Evolutionary conservation across 176 grass and related monocot species (phyloP), one percentile per base, ranked within the genome.

Genomic region (Bonia amplexicaulis): DNA sequence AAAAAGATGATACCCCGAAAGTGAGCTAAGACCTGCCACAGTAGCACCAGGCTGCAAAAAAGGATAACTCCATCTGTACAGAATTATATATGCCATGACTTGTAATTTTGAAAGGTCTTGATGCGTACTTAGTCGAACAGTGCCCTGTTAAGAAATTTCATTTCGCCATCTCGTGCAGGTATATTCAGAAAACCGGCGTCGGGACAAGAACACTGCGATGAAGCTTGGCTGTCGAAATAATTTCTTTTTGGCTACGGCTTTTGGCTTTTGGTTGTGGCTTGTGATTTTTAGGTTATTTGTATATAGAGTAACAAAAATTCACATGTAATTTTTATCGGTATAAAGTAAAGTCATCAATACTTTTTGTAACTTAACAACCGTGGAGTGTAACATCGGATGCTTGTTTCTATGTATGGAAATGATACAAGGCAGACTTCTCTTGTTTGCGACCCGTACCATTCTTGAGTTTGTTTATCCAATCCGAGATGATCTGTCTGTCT

Each of bases 171-270:
- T 76, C 13, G 33, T 33, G 55, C 40, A 25, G 44, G 78, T 87
- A 89, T 84, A 89, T 90, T 76, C 58, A 86, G 86, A 87, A 52
- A n/a, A 3, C 37, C 22, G 42, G 81, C 45, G 22, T 69, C 63
- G 10, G 61, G 84, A 84, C 82, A 90, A 74, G 65, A 26, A 67
- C 12, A 12, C 76, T 26, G 52, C 60, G 93, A 67, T 88, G 66
- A 78, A 48, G 80, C 80, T 17, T 87, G 73, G 79, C 86, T 87
- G 74, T 95, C 85, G 3, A 27, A 29, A 16, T 67, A 47, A 25
- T 2, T n/a, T n/a, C n/a, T n/a, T n/a, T n/a, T n/a, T n/a, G n/a
- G n/a, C n/a, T n/a, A n/a, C n/a, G n/a, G n/a, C n/a, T n/a, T n/a
- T n/a, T n/a, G n/a, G n/a, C n/a, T n/a, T n/a, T n/a, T n/a, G n/a